Percentiles rank a stretch among this genome's conserved stretches.
Conservation (phyloP, 805 yeast species). For the Candida maesae region DNA sequence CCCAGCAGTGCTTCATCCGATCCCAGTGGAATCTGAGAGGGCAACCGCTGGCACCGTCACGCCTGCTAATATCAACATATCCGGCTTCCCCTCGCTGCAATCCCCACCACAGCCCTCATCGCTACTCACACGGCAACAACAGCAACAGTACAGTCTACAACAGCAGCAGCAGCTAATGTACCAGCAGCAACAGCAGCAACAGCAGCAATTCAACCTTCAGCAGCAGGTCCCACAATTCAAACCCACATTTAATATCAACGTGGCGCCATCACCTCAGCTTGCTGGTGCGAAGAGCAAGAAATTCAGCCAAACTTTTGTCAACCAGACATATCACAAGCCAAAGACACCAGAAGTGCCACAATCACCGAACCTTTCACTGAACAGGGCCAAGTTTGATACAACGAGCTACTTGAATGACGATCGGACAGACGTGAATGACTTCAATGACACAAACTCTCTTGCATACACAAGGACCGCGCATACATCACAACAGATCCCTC, state of each 20-base stretch:
- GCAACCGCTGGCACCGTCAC: slow-evolving; percentile 14
- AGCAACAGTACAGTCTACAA: slow-evolving; percentile 2
- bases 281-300: slow-evolving; percentile 8
- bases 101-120: slow-evolving; percentile 7
- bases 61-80: slow-evolving; percentile 12
- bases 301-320: slow-evolving; percentile 18
- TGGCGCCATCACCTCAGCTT: slow-evolving; percentile 8
- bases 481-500: slow-evolving; percentile 4
- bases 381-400: slow-evolving; percentile 14
- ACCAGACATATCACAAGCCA: slow-evolving; percentile 13
- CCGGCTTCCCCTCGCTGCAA: slow-evolving; percentile 4
- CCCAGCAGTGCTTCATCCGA: slow-evolving; percentile 4
- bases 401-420: slow-evolving; percentile 22
- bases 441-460: slow-evolving; percentile 17
- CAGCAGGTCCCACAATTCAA: slow-evolving; percentile 15
- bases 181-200: slow-evolving; percentile 4
- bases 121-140: slow-evolving; percentile 1
- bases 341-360: slow-evolving; percentile 16
- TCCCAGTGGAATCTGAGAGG: slow-evolving; percentile 9
- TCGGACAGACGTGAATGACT: slow-evolving; percentile 21
- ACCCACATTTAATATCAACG: slow-evolving; percentile 8
- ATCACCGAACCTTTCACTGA: slow-evolving; percentile 17
- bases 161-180: slow-evolving; percentile 6
- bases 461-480: slow-evolving; percentile 16
- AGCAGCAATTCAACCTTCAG: slow-evolving; percentile 7